Evolutionary conservation across 1,284 basidiomycete genomes (phyloP).

Genomic region (Cerrena zonata): DNA sequence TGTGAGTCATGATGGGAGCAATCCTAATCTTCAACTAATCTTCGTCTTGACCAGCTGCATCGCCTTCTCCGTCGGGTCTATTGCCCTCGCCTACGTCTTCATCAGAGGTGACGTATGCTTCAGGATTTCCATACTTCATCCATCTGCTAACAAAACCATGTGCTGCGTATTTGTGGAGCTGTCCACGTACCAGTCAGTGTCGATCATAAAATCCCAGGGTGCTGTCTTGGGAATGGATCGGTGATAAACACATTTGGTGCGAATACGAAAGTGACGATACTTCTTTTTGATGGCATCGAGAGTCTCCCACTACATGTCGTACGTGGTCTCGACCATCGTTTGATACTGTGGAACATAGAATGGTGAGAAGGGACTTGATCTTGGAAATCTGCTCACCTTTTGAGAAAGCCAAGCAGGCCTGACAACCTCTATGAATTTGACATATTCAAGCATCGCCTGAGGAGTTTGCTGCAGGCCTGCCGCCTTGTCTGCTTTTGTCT

Average conservation of each 20-base stretch:
- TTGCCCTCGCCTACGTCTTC: too few species aligned
- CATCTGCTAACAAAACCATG: neutral
- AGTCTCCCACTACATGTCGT: neutral
- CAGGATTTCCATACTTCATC: neutral
- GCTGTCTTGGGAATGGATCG: neutral
- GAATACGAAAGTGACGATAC: neutral
- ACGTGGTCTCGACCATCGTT: neutral
- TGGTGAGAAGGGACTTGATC: too few species aligned
- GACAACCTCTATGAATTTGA: neutral
- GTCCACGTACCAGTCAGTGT: neutral
- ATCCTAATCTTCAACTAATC: too few species aligned
- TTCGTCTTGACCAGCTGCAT: too few species aligned
- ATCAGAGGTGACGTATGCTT: neutral
- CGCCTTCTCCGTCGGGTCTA: too few species aligned
- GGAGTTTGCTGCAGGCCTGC: neutral
- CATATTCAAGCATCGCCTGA: neutral
- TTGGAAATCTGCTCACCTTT: neutral
- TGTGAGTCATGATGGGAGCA: too few species aligned
- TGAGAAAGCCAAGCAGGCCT: neutral
- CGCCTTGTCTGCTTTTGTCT: neutral
- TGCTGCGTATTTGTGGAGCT: neutral
- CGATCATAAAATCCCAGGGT: neutral
- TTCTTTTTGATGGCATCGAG: neutral
- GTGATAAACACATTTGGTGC: neutral
- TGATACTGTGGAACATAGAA: neutral